phyloP scores from a whole-genome alignment of 306 rosid species.

The Senna tora region DNA sequence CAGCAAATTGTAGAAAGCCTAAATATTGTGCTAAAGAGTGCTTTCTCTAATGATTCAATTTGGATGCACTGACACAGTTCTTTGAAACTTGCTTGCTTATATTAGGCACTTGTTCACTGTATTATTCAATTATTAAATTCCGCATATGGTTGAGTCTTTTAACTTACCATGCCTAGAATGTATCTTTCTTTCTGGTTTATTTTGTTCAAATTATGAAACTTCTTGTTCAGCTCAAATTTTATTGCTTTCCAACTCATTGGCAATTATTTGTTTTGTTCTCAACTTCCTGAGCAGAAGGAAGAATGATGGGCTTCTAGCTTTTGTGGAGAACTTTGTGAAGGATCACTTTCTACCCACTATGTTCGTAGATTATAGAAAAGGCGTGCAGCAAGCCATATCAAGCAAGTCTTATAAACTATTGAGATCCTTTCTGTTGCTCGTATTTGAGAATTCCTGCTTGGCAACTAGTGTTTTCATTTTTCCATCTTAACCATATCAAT shows the following conservation, averaged over 20 bases:
- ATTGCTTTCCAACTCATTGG: conserved; percentile 29
- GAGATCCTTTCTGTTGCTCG: conserved; percentile 20
- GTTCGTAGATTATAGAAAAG: conserved; percentile 98
- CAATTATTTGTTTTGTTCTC: conserved; percentile 32
- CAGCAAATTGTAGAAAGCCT: not conserved
- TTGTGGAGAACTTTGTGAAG: conserved; percentile 98
- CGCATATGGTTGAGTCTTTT: not conserved
- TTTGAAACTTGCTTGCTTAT: not conserved
- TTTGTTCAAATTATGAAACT: conserved; percentile 23
- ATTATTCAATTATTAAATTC: not conserved
- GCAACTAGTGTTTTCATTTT: conserved; percentile 26
- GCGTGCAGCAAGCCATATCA: conserved; percentile 99
- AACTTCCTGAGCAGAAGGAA: conserved; percentile 60
- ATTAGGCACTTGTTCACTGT: not conserved
- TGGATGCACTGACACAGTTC: not conserved
- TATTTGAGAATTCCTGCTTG: conserved; percentile 31
- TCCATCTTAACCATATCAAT: conserved; percentile 19
- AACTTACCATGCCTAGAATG: conserved; percentile 4
- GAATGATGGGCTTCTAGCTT: conserved; percentile 93
- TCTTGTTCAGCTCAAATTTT: conserved; percentile 18
- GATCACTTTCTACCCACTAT: conserved; percentile 96
- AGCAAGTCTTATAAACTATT: conserved; percentile 71
- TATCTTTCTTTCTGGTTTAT: conserved; percentile 27
- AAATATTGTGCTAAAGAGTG: conserved; percentile 7
- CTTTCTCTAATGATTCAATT: not conserved